Evolutionary conservation across 164 flowering plant genomes (phyloP).

Genomic region (Chloranthus sessilifolius): DNA sequence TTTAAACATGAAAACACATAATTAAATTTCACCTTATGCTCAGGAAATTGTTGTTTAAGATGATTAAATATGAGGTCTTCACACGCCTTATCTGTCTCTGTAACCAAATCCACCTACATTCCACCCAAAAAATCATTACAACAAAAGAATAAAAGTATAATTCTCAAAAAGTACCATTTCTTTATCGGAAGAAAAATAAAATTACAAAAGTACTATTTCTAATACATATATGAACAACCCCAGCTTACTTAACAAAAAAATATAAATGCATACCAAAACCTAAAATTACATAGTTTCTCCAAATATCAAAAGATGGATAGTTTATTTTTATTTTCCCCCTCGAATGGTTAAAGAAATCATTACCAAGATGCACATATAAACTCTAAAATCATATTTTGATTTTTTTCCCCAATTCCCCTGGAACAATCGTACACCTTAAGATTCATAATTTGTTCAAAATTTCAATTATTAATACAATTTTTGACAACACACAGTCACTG

Average conservation of each 20-base stretch:
- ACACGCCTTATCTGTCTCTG: conserved; percentile 96
- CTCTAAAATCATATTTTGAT: too few relatives aligned
- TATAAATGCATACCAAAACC: neutral
- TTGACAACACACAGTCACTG: too few relatives aligned
- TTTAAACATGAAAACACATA: neutral
- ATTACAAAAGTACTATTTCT: neutral
- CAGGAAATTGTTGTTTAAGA: conserved; percentile 64
- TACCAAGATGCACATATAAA: too few relatives aligned
- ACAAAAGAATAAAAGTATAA: neutral
- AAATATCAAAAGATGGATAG: neutral
- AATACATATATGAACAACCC: neutral
- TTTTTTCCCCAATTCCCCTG: too few relatives aligned
- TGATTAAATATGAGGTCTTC: conserved; percentile 82
- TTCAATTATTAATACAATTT: too few relatives aligned
- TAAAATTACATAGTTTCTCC: neutral
- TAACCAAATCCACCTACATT: conserved; percentile 91
- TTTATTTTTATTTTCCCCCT: too few relatives aligned
- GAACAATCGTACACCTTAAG: too few relatives aligned
- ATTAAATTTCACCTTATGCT: conserved; percentile 56
- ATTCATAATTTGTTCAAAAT: too few relatives aligned
- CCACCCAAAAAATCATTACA: neutral
- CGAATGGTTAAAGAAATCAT: too few relatives aligned
- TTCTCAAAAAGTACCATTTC: too few relatives aligned
- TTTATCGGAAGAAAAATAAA: too few relatives aligned
- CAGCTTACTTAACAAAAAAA: neutral